Evolutionary conservation across 2,329 filamentous ascomycete species (phyloP).

Genomic region (Pseudocercospora ulei): DNA sequence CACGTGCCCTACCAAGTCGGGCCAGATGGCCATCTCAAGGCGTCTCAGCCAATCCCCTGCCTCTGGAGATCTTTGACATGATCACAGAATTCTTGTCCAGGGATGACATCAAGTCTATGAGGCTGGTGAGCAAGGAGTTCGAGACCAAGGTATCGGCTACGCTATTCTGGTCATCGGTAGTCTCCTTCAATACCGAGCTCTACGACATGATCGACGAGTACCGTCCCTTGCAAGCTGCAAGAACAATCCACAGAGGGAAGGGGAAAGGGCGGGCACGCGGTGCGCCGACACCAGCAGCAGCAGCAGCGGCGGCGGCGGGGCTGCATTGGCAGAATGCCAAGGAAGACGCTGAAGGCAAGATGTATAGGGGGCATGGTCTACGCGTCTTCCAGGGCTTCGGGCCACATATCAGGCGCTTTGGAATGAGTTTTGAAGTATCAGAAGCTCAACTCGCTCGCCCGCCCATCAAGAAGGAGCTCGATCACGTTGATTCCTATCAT

Average conservation of each 20-base stretch:
- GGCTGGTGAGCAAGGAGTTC: conserved; percentile 53
- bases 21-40: conserved; percentile 35
- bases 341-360: conserved; percentile 35
- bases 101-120: conserved; percentile 51
- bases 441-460: conserved; percentile 45
- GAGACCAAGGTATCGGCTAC: conserved; percentile 49
- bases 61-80: conserved; percentile 53
- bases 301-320: conserved; percentile 14
- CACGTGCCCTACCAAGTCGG: not conserved
- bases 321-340: conserved; percentile 38
- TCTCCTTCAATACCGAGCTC: conserved; percentile 56
- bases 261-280: conserved; percentile 20
- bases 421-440: conserved; percentile 59
- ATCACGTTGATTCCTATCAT: conserved; percentile 51
- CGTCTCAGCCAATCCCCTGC: conserved; percentile 35
- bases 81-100: conserved; percentile 50
- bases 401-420: conserved; percentile 52
- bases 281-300: conserved; percentile 20
- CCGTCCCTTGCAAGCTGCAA: not conserved
- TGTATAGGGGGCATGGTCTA: conserved; percentile 50
- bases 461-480: conserved; percentile 48
- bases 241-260: conserved; percentile 8
- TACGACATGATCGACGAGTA: conserved; percentile 46
- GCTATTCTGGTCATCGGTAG: conserved; percentile 55
- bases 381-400: conserved; percentile 54